Base-by-base conservation (phyloP, 164 flowering plant genomes). In the Berberis vulgaris region DNA sequence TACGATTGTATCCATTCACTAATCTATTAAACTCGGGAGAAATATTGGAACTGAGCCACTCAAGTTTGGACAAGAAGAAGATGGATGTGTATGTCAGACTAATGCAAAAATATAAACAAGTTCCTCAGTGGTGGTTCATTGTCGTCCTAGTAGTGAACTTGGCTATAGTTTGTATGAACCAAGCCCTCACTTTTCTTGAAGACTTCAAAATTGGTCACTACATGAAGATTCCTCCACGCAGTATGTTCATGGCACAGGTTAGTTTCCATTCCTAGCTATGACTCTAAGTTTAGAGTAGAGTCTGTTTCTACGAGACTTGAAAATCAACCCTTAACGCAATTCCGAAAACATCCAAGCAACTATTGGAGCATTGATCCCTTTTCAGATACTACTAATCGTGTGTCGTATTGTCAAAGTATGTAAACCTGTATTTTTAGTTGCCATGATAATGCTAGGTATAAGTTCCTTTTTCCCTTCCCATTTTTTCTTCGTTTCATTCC, bases 161-260 rank as follows among this genome's bases (percentile, higher is more conserved):
- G 62, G 89, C 79, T 5, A 67, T 63, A 45, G 82, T 91, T 43
- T 89, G 96, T 63, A 87, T 85, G 86, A 74, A 75, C 7, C 98
- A 89, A 66, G 96, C 89, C 43, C 45, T 89, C 50, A 79, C 91
- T 4, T 92, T 89, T 77, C 74, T 89, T 41, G 88, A 84, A 76
- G 95, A 92, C 73, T 89, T 92, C 82, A 89, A 92, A 75, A 86
- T 92, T n/a, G 96, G 96, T 3, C 98, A 87, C 71, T 92, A 89
- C 83, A 89, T 92, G 98, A 92, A 92, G 72, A 87, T 92, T 39
- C 98, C 98, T 62, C 96, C 98, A 0, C 73, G 88, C 73, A 75
- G 85, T 8, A 87, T 92, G 95, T 92, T 87, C 80, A 86, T 85
- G 89, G 93, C 91, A 54, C 96, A 89, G 83, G 91, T 82, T 6